Evolutionary conservation across 164 flowering plant genomes (phyloP), one percentile per base, ranked within the genome.

Genomic region (Magnolia kwangsiensis): DNA sequence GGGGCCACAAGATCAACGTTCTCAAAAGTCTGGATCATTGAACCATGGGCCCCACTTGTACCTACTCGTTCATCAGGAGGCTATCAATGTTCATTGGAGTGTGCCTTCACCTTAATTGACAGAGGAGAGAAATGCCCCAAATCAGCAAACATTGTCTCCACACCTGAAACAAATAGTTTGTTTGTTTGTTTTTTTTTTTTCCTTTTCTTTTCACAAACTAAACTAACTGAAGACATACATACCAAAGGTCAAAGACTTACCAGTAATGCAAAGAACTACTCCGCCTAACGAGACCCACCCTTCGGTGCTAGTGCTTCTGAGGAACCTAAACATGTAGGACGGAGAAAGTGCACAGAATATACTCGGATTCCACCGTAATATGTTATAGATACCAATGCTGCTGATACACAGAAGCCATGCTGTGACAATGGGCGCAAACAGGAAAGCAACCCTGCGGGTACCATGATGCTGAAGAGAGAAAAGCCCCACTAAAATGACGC

Each of bases 221-320:
- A 74, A 64, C 13, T 37, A 51, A 51, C 23, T 51, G 31, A 23
- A 51, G 20, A 16, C n/a, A 51, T 55, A 72, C 14, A 51, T 37
- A 72, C 18, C 14, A 18, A 14, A 31, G 20, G 71, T 64, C 23
- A 58, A 55, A 69, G 1, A 51, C 5, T 7, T 81, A 89, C 97
- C 97, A 76, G 97, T 89, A 31, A 93, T 87, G 14, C 87, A 89
- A 50, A 93, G 90, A 71, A 93, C 83, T 10, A 93, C 83, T 72
- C 98, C 95, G 18, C 94, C 95, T 23, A 91, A 77, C 16, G 96
- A 93, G 23, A 88, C 78, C 98, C 96, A 91, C 59, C 98, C 96
- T 72, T 86, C 91, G 27, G 29, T 63, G 3, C 88, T 87, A 7
- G 90, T 89, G 76, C 74, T 84, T 78, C 59, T 82, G 37, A 93